Percentiles rank a stretch among this genome's conserved stretches.
Evolutionary conservation across 2,329 filamentous ascomycete species (phyloP).

Genomic region (Paraconiothyrium brasiliense): DNA sequence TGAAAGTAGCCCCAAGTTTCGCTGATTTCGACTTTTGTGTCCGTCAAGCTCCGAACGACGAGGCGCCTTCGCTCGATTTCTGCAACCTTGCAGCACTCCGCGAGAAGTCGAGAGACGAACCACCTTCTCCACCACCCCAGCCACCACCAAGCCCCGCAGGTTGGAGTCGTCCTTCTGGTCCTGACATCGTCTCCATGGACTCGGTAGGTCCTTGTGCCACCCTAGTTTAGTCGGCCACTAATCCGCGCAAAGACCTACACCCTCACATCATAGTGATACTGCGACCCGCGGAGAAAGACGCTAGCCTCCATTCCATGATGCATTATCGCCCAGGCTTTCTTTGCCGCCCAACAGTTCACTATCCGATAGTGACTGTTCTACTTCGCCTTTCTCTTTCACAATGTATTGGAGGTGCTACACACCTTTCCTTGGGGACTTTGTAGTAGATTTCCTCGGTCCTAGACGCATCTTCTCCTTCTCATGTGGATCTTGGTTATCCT

Average conservation of each 20-base stretch:
- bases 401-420: slow-evolving; percentile 16
- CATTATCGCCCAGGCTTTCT: not conserved
- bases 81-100: slow-evolving; percentile 20
- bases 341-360: not conserved
- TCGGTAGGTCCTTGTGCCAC: slow-evolving; percentile 22
- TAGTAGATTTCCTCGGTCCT: slow-evolving; percentile 18
- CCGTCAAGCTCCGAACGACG: not conserved
- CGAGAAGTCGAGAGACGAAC: slow-evolving; percentile 46
- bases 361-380: not conserved
- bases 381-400: slow-evolving; percentile 5
- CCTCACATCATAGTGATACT: slow-evolving; percentile 7
- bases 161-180: slow-evolving; percentile 33
- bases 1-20: not conserved
- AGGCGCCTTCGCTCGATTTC: slow-evolving; percentile 13
- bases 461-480: slow-evolving; percentile 14
- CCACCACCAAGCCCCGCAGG: slow-evolving; percentile 51
- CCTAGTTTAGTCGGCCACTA: slow-evolving; percentile 5
- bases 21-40: not conserved
- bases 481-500: slow-evolving; percentile 20
- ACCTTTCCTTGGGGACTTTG: slow-evolving; percentile 19
- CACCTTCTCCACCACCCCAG: slow-evolving; percentile 52
- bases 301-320: not conserved
- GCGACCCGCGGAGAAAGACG: slow-evolving; percentile 5
- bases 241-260: slow-evolving; percentile 11
- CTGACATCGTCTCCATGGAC: slow-evolving; percentile 16